Base-by-base conservation (phyloP, 176 grass and related monocot species). In the Avena insularis region DNA sequence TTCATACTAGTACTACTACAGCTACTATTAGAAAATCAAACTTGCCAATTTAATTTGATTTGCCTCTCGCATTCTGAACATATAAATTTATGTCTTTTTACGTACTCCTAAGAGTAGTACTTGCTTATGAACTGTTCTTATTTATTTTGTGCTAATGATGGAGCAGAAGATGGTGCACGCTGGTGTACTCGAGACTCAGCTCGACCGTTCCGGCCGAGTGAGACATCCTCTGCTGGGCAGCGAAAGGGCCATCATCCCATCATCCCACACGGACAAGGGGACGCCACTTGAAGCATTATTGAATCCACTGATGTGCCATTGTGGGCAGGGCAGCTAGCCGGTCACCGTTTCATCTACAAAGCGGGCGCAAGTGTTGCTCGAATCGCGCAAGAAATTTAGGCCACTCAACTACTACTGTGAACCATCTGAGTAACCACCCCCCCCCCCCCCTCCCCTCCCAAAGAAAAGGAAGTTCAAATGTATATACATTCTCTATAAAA, bases 211-310 rank as follows among this genome's bases (percentile, higher is more conserved):
- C 40, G 5, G 40, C 40, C 40, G 2, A 56, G 23, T 21, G 60
- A 78, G 71, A 45, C 79, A 54, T n/a, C 49, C 8, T 17, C 85
- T 3, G 17, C 6, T 6, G 1, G 35, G 43, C 31, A 80, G 80
- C 66, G 75, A 91, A 87, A 91, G 89, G 12, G 31, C 0, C 38
- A 8, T 17, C 9, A 12, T 17, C 2, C 19, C 17, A 12, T 12
- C 68, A 5, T 43, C 9, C 64, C 36, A 59, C 84, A 69, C 84
- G 80, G 75, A 67, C 89, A 16, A n/a, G 17, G 48, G 51, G 36
- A 87, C 9, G 78, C 83, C 66, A 79, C 75, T 80, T 84, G 80
- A 33, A 47, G 21, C 56, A 19, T 48, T 4, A 36, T 83, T 83
- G 47, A 25, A 5, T 27, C 47, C 79, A 68, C 74, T 45, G 40